Conservation (phyloP, 2,329 filamentous ascomycete species). For the Chaetoscypha palmicola region DNA sequence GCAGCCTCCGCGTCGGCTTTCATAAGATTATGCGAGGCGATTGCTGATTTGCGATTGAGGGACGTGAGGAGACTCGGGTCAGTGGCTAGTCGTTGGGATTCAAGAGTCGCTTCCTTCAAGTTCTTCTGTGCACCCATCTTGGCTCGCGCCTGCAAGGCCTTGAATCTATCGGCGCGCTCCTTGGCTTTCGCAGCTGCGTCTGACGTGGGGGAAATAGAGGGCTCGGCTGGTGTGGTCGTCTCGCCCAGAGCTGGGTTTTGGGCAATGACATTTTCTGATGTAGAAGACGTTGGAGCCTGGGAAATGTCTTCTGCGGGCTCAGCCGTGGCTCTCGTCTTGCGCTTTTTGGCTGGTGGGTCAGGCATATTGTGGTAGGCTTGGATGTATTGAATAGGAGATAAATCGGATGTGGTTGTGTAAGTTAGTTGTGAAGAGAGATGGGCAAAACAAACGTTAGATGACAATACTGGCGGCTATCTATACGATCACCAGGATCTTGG, state of each 20-base stretch:
- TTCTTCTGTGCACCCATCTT: conserved; percentile 68
- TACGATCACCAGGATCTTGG: too few species aligned
- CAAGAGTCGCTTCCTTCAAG: conserved; percentile 73
- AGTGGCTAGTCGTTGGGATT: conserved; percentile 70
- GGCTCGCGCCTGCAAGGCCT: conserved; percentile 75
- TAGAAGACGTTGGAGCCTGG: too few species aligned
- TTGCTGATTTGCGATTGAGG: conserved; percentile 77
- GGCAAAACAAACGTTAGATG: too few species aligned
- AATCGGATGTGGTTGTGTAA: too few species aligned
- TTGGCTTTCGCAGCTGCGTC: conserved; percentile 42
- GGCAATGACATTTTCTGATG: too few species aligned
- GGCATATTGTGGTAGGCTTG: neutral
- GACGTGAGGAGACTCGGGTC: conserved; percentile 72
- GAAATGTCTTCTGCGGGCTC: conserved; percentile 14
- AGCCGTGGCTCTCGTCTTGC: conserved; percentile 34
- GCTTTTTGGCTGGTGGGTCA: conserved; percentile 38
- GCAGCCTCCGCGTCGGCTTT: conserved; percentile 82
- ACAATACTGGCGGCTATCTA: too few species aligned
- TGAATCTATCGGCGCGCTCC: conserved; percentile 76
- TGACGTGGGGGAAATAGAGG: conserved; percentile 17
- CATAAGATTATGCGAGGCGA: conserved; percentile 85
- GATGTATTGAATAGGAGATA: neutral
- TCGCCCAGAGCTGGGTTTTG: neutral
- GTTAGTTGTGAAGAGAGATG: neutral
- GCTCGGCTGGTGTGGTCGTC: conserved; percentile 8